Conservation (phyloP, 1,284 basidiomycete species). For the Marasmius sp. region DNA sequence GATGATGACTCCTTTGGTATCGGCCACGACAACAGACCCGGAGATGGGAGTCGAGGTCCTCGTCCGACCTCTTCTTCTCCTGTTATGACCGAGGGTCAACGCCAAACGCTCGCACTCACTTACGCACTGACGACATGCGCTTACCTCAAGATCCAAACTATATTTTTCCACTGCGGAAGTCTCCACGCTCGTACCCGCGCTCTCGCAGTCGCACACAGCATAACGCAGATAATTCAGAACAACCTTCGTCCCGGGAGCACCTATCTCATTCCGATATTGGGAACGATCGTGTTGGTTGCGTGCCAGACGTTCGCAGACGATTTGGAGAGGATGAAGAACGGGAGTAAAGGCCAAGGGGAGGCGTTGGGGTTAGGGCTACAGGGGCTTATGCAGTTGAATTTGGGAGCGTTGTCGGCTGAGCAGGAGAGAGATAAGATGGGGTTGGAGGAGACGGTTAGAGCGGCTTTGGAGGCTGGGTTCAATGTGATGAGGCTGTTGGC, state of each 20-base stretch:
- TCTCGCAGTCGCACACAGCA: constrained; percentile 1
- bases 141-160: constrained; percentile 12
- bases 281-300: constrained; percentile 6
- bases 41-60: neutral
- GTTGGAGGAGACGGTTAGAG: constrained; percentile 4
- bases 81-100: neutral
- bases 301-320: constrained; percentile 6
- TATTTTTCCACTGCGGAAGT: constrained; percentile 8
- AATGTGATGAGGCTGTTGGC: constrained; percentile 18
- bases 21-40: neutral
- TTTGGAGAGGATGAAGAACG: neutral
- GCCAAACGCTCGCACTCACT: neutral
- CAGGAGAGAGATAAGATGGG: constrained; percentile 10
- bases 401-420: neutral
- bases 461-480: constrained; percentile 17
- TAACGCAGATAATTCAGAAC: constrained; percentile 3
- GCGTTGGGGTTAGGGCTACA: neutral
- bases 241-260: neutral
- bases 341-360: neutral
- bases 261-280: constrained; percentile 4
- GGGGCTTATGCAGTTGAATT: neutral
- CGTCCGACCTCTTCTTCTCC: neutral
- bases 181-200: neutral
- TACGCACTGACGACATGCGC: constrained; percentile 8
- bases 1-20: neutral